A percentile compares a stretch with the other conserved stretches of the same genome.
Conservation (phyloP, 768 basidiomycete species). For the Pseudohyphozyma bogoriensis region DNA sequence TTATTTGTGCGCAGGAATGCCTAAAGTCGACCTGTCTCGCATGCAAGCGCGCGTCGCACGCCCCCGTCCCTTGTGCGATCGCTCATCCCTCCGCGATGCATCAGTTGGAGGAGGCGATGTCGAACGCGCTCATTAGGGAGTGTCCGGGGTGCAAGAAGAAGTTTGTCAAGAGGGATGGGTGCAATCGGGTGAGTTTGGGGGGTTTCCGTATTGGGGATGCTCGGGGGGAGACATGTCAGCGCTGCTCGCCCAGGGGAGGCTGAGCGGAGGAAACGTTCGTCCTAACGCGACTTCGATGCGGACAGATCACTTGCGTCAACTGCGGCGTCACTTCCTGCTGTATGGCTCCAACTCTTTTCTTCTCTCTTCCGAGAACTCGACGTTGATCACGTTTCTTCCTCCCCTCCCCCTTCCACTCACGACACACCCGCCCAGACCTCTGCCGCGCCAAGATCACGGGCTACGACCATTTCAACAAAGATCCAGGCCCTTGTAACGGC, state of each 20-base stretch:
- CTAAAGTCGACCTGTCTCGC: neutral
- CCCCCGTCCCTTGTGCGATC: neutral
- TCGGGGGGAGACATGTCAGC: neutral
- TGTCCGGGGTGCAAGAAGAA: slow-evolving; percentile 1
- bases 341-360: too few relatives aligned
- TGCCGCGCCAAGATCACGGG: neutral
- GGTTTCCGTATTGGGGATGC: neutral
- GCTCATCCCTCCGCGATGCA: slow-evolving; percentile 3
- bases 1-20: neutral
- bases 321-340: too few relatives aligned
- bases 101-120: slow-evolving; percentile 3
- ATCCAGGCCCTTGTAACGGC: neutral
- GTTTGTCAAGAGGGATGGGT: slow-evolving; percentile 2
- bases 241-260: too few relatives aligned
- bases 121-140: neutral
- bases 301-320: slow-evolving; percentile 2
- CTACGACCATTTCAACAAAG: neutral
- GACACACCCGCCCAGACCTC: neutral
- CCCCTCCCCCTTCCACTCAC: neutral
- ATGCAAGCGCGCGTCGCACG: neutral
- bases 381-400: neutral
- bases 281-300: too few relatives aligned
- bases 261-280: too few relatives aligned
- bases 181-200: neutral
- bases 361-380: too few relatives aligned